phyloP scores from a whole-genome alignment of 352 stramenopile species.

The Pythium aquatile region DNA sequence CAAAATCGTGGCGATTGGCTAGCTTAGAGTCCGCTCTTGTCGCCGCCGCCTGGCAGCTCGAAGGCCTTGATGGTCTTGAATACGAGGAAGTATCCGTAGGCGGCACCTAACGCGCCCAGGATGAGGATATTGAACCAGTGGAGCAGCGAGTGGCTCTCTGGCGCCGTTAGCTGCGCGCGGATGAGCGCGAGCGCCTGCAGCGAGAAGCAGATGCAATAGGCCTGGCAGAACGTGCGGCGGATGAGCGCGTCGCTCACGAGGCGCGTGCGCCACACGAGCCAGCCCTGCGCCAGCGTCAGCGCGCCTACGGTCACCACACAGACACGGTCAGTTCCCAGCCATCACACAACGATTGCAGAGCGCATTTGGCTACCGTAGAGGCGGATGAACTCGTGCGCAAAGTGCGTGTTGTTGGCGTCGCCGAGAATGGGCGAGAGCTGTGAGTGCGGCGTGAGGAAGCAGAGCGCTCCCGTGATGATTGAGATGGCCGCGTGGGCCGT shows the following conservation, averaged over 20 bases:
- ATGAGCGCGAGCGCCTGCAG: constrained; percentile 73
- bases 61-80: constrained; percentile 90
- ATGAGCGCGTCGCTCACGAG: constrained; percentile 84
- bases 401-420: constrained; percentile 74
- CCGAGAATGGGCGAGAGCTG: constrained; percentile 75
- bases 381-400: constrained; percentile 85
- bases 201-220: constrained; percentile 85
- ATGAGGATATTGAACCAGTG: constrained; percentile 84
- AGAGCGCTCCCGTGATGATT: constrained; percentile 61
- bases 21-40: constrained; percentile 45
- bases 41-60: constrained; percentile 59
- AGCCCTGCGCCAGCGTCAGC: constrained; percentile 79
- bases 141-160: constrained; percentile 75
- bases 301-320: constrained; percentile 37
- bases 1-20: constrained; percentile 4
- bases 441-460: constrained; percentile 80
- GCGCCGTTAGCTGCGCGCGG: constrained; percentile 66
- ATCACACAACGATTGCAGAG: background rate
- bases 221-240: constrained; percentile 85
- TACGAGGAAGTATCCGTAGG: constrained; percentile 82
- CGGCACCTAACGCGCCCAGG: constrained; percentile 54
- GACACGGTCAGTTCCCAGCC: too few relatives aligned
- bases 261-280: constrained; percentile 84
- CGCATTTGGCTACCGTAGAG: constrained; percentile 54
- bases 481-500: constrained; percentile 69